A percentile compares a stretch with the other conserved stretches of the same genome.
phyloP scores from a whole-genome alignment of 1,139 yeast species.

The Kodamaea anthophila region DNA sequence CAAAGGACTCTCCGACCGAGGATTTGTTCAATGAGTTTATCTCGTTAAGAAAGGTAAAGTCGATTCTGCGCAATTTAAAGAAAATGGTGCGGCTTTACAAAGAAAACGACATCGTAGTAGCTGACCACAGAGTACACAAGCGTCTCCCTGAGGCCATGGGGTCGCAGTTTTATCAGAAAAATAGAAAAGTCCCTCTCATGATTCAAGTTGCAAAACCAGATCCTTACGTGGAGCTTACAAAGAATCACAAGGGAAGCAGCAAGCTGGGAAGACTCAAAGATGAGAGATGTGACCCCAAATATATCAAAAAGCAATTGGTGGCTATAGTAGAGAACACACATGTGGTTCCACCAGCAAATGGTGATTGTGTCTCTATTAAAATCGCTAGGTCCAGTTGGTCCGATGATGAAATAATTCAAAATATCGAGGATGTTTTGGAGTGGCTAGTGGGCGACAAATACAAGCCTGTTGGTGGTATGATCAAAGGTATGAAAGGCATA shows the following conservation, averaged over 20 bases:
- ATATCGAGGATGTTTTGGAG: conserved; percentile 48
- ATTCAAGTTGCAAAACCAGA: conserved; percentile 57
- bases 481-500: conserved; percentile 36
- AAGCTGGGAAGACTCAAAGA: conserved; percentile 40
- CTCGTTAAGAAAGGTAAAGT: conserved; percentile 50
- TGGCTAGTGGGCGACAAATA: conserved; percentile 44
- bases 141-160: conserved; percentile 53
- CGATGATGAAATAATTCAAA: conserved; percentile 38
- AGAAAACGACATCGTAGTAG: conserved; percentile 60
- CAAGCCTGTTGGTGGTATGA: conserved; percentile 55
- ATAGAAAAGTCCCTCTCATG: conserved; percentile 59
- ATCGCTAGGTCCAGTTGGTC: conserved; percentile 50
- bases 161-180: conserved; percentile 49
- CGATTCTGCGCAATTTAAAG: conserved; percentile 38
- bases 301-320: conserved; percentile 53
- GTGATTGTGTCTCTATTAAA: conserved; percentile 43
- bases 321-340: conserved; percentile 56
- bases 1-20: conserved; percentile 48
- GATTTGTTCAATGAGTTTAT: conserved; percentile 53
- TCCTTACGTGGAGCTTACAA: conserved; percentile 31
- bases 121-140: conserved; percentile 60
- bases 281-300: conserved; percentile 55
- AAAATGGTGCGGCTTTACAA: conserved; percentile 42
- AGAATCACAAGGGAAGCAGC: conserved; percentile 14
- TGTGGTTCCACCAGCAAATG: conserved; percentile 55